Conservation (phyloP, 2,329 filamentous ascomycete species). For the Chrysosporium queenslandicum region DNA sequence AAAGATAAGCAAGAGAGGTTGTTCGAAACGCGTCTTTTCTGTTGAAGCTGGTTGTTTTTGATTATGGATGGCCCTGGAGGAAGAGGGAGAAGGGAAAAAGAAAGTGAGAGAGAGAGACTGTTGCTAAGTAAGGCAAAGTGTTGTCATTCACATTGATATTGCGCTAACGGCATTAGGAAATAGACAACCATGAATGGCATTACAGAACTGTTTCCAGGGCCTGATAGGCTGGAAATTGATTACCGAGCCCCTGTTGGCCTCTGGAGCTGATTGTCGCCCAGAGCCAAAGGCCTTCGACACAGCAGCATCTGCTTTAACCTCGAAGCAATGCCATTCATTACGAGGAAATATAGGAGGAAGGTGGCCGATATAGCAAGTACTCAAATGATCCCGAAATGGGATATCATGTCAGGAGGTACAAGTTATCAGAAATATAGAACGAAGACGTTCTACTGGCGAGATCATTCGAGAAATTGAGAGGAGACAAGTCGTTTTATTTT, state of each 20-base stretch:
- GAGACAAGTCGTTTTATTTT: constrained; percentile 3
- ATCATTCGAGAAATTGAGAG: not conserved
- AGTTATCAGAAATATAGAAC: constrained; percentile 2
- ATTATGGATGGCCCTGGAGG: not conserved
- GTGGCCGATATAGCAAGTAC: not conserved
- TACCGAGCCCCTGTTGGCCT: not conserved
- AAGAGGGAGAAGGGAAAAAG: too few relatives aligned
- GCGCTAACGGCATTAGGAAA: constrained; percentile 9
- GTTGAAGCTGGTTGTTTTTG: not conserved
- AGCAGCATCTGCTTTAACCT: not conserved
- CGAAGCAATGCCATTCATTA: not conserved
- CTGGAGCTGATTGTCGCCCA: not conserved
- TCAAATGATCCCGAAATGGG: not conserved
- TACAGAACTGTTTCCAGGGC: not conserved
- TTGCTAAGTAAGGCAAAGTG: not conserved
- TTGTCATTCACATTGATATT: constrained; percentile 7
- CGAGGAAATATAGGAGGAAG: too few relatives aligned
- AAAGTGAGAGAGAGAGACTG: not conserved
- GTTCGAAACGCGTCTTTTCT: not conserved
- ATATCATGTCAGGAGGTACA: not conserved
- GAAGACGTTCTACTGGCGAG: constrained; percentile 1
- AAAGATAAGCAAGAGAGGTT: not conserved
- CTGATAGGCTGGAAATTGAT: not conserved
- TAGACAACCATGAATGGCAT: not conserved
- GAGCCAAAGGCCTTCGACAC: not conserved